Conservation (phyloP, 495 filamentous ascomycete genomes). For the Penicillium lividum region DNA sequence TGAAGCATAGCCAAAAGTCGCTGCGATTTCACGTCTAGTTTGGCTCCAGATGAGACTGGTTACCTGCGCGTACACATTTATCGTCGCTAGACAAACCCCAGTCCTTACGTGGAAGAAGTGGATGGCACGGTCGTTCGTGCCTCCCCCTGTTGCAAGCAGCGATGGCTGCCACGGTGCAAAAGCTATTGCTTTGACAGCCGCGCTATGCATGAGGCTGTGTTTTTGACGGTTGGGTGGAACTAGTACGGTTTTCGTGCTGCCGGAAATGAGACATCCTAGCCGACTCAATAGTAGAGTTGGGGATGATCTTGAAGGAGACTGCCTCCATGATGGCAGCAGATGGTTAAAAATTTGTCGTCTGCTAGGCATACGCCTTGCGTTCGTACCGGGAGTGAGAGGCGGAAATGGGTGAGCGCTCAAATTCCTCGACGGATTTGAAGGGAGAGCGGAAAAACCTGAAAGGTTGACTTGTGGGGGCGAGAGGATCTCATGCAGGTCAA, state of each 20-base stretch:
- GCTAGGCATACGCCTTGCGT: conserved; percentile 20
- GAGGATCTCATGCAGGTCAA: conserved; percentile 65
- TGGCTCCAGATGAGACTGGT: conserved; percentile 91
- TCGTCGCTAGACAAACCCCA: conserved; percentile 83
- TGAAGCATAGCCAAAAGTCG: conserved; percentile 94
- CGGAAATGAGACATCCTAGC: conserved; percentile 32
- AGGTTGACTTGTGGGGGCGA: conserved; percentile 21
- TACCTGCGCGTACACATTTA: conserved; percentile 90
- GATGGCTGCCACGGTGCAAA: conserved; percentile 95
- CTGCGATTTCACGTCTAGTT: conserved; percentile 81
- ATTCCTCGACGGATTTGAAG: conserved; percentile 13
- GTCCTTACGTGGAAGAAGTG: conserved; percentile 92
- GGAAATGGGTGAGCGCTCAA: conserved; percentile 24
- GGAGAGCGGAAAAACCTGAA: conserved; percentile 1
- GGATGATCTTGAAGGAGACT: conserved; percentile 21
- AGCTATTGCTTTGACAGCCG: conserved; percentile 94
- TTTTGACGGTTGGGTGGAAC: conserved; percentile 59
- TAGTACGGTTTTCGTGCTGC: conserved; percentile 29
- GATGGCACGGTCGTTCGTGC: conserved; percentile 90
- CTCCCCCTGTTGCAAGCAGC: conserved; percentile 87
- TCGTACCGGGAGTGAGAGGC: conserved; percentile 17
- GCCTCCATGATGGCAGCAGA: conserved; percentile 34
- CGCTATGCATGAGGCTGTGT: conserved; percentile 74
- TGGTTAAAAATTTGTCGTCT: conserved; percentile 28
- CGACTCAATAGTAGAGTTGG: conserved; percentile 29